Evolutionary conservation across 306 rosid genomes (phyloP).

Genomic region (Glycyrrhiza uralensis): DNA sequence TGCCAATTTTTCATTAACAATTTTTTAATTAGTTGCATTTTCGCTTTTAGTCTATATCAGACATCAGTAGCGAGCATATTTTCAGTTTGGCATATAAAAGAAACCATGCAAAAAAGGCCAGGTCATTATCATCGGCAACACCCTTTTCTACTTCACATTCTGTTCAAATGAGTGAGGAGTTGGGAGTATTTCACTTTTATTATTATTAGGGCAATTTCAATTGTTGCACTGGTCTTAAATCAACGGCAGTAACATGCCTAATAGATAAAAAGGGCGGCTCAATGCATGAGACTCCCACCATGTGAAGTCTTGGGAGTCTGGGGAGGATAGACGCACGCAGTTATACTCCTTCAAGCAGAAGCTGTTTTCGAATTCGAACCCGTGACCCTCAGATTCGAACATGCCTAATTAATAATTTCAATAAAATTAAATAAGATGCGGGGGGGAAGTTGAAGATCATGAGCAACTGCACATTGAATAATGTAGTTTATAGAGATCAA

Average conservation of each 20-base stretch:
- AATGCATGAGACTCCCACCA: too few relatives aligned
- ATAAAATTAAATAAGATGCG: background rate
- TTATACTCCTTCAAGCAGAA: too few relatives aligned
- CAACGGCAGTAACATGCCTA: too few relatives aligned
- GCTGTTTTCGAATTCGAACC: too few relatives aligned
- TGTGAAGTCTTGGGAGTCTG: too few relatives aligned
- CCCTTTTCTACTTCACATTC: background rate
- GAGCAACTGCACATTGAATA: conserved; percentile 31
- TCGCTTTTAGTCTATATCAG: background rate
- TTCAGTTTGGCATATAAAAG: background rate
- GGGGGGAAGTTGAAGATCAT: background rate
- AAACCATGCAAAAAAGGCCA: background rate
- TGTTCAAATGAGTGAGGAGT: background rate
- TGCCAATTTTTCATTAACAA: background rate
- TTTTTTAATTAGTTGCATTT: background rate
- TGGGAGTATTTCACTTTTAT: background rate
- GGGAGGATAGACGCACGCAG: too few relatives aligned
- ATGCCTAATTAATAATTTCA: background rate
- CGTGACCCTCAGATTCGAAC: too few relatives aligned
- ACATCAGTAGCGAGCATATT: background rate
- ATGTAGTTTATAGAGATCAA: conserved; percentile 26
- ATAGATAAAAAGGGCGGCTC: too few relatives aligned
- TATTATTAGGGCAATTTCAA: background rate
- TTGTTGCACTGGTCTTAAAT: background rate
- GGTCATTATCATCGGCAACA: background rate